phyloP scores from a whole-genome alignment of 148 eudicot species.

The Amaranthus hypochondriacus region DNA sequence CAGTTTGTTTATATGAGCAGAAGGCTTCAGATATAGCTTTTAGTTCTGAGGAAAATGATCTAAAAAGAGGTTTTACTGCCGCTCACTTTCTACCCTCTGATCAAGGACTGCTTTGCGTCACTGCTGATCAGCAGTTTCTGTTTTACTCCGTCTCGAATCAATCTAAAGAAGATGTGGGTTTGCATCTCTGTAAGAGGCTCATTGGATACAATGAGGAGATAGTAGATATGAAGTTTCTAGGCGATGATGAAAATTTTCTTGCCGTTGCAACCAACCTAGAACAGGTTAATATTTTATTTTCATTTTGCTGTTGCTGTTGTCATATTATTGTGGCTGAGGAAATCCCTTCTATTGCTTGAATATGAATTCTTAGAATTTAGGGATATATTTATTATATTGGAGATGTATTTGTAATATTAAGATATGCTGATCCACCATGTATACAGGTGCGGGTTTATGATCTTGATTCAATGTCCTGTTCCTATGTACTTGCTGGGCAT shows the following conservation, averaged over 20 bases:
- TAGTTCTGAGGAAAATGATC: constrained; percentile 55
- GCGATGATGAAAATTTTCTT: constrained; percentile 82
- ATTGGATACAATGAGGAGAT: constrained; percentile 92
- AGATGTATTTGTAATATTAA: neutral
- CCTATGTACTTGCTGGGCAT: constrained; percentile 90
- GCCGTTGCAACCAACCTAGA: constrained; percentile 97
- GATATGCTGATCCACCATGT: constrained; percentile 4
- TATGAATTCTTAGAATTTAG: neutral
- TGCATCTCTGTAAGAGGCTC: constrained; percentile 59
- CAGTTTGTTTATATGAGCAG: constrained; percentile 76
- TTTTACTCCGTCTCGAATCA: constrained; percentile 48
- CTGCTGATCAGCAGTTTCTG: constrained; percentile 94
- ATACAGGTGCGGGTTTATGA: constrained; percentile 86
- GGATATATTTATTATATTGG: neutral
- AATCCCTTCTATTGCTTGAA: neutral
- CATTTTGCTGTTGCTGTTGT: neutral
- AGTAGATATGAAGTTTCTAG: constrained; percentile 90
- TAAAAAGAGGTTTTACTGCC: constrained; percentile 79
- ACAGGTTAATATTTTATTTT: constrained; percentile 43
- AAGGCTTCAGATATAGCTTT: constrained; percentile 73
- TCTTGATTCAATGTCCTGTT: constrained; percentile 90
- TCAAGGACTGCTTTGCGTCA: constrained; percentile 75
- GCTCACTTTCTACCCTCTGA: constrained; percentile 74
- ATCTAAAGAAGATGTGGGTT: constrained; percentile 45
- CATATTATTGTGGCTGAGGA: neutral